phyloP scores from a whole-genome alignment of 1,284 basidiomycete genomes.

The Abortiporus biennis region DNA sequence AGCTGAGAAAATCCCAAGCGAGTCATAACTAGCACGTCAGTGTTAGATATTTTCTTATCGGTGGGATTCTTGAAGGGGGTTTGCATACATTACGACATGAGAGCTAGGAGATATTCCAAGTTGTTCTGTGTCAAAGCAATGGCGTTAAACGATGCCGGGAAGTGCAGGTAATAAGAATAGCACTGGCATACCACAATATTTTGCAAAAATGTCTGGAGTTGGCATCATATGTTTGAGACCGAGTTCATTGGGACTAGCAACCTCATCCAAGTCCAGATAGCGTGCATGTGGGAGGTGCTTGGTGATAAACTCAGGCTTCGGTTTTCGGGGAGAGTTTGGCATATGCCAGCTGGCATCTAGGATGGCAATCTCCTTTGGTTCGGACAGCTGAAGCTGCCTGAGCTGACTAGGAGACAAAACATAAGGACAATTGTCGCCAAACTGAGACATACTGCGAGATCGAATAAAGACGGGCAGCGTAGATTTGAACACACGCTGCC shows the following conservation, averaged over 20 bases:
- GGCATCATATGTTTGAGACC: slow-evolving; percentile 96
- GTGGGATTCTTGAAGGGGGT: too few relatives aligned
- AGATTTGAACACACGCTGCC: neutral
- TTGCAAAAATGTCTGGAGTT: slow-evolving; percentile 61
- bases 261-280: slow-evolving; percentile 82
- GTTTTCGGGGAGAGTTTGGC: slow-evolving; percentile 71
- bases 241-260: slow-evolving; percentile 62
- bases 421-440: slow-evolving; percentile 34
- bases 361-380: slow-evolving; percentile 35
- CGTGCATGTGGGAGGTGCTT: slow-evolving; percentile 71
- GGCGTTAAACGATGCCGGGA: neutral
- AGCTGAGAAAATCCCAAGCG: slow-evolving; percentile 82
- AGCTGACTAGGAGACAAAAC: slow-evolving; percentile 47
- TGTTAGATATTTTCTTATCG: too few relatives aligned
- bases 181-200: slow-evolving; percentile 68
- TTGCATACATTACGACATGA: slow-evolving; percentile 74
- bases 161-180: slow-evolving; percentile 4
- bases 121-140: slow-evolving; percentile 36
- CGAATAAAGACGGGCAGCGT: neutral
- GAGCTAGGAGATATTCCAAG: slow-evolving; percentile 73
- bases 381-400: slow-evolving; percentile 22
- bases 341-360: slow-evolving; percentile 86
- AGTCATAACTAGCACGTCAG: slow-evolving; percentile 64
- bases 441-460: slow-evolving; percentile 12
- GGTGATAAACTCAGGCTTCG: slow-evolving; percentile 57